Percentiles rank a stretch among this genome's conserved stretches.
Conservation (phyloP, 2,329 filamentous ascomycete genomes). For the Bipolaris sorokiniana region DNA sequence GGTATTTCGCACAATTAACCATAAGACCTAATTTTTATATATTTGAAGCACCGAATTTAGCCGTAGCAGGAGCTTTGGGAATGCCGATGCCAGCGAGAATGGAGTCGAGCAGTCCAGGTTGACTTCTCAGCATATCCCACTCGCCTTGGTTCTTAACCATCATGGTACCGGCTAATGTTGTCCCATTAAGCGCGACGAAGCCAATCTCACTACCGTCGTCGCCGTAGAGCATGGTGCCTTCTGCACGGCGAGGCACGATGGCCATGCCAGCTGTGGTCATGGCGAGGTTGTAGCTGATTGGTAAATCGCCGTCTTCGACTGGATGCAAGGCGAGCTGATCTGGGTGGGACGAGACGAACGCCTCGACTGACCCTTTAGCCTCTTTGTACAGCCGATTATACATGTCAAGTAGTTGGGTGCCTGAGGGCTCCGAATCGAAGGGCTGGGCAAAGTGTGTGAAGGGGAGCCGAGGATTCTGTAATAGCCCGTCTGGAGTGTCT, state of each 20-base stretch:
- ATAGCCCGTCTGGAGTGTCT: constrained; percentile 10
- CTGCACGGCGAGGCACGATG: constrained; percentile 58
- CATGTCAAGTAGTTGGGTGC: constrained; percentile 39
- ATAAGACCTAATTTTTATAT: background rate
- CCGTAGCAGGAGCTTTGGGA: constrained; percentile 21
- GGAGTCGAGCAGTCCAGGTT: constrained; percentile 51
- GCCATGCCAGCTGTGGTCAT: constrained; percentile 62
- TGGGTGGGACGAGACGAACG: constrained; percentile 51
- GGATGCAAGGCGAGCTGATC: constrained; percentile 34
- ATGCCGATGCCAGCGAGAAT: constrained; percentile 52
- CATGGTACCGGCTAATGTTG: constrained; percentile 62
- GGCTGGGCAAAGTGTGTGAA: constrained; percentile 57
- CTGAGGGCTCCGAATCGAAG: constrained; percentile 51
- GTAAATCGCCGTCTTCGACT: constrained; percentile 47
- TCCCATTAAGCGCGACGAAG: constrained; percentile 62
- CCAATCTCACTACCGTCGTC: constrained; percentile 48
- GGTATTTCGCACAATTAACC: background rate
- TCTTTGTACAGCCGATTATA: constrained; percentile 46
- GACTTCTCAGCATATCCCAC: constrained; percentile 56
- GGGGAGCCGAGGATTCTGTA: constrained; percentile 49
- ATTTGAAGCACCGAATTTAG: constrained; percentile 5
- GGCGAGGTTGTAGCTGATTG: constrained; percentile 64
- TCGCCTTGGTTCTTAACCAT: constrained; percentile 64
- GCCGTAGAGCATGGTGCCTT: constrained; percentile 52
- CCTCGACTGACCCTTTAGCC: constrained; percentile 44